Evolutionary conservation across 352 stramenopile genomes (phyloP), one percentile per base, ranked within the genome.

Genomic region (Phytophthora litchii): DNA sequence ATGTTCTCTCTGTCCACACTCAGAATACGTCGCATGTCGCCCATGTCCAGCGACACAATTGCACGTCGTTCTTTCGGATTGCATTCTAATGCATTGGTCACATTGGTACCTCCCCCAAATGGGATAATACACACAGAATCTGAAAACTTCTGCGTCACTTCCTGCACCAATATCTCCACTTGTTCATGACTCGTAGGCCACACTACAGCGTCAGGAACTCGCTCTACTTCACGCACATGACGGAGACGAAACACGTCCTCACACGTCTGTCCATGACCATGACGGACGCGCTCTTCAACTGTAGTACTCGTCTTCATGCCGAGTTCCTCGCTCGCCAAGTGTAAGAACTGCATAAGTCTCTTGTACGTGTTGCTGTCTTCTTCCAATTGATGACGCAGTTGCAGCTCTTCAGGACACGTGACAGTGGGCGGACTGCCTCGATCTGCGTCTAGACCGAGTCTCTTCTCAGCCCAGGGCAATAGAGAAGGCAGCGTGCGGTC

Each of bases 1-100:
- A 96, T 95, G 80, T 98, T 97, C 29, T 91, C 80, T 42, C 80
- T 71, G 60, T 96, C 85, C 0, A 94, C 75, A 47, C 55, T 68
- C 27, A 88, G 42, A 45, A 89, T 90, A 0, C 67, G 58, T 44
- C 77, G 79, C 93, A 98, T 97, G 36, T 83, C 69, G 50, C 90
- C 91, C 83, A 98, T 93, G 72, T 98, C 94, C 16, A 99, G 74
- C 31, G 89, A 97, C 27, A 98, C 80, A 57, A 99, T 97, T 5
- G 88, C 89, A 13, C 93, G 83, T 43, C 76, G 55, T 55, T 98
- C 92, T 0, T 76, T 64, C 0, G 78, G 53, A 32, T 75, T 70
- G 55, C 83, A 92, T 25, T 70, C 54, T 11, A 92, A 70, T 13
- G 83, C 83, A 27, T 77, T 89, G 3, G 83, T 86, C 9, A 92